These are phyloP conservation scores for Yamadazyma friedrichii DNA, from an alignment of 1,139 yeast genomes.

Conservation along the genomic window DNA sequence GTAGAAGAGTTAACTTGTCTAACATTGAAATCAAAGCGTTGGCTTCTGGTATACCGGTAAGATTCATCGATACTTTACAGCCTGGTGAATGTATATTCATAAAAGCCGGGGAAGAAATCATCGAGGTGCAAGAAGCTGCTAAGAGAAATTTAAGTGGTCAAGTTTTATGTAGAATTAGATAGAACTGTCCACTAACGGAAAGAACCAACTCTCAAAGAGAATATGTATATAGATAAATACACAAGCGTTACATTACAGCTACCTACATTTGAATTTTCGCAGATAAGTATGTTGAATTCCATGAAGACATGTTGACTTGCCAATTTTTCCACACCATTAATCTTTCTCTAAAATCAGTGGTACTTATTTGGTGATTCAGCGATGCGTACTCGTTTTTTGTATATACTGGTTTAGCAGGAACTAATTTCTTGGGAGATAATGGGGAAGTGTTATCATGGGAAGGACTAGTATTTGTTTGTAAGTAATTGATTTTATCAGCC, in stretches of 20 bases:
- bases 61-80: conserved; percentile 76
- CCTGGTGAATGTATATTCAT: conserved; percentile 89
- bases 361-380: conserved; percentile 28
- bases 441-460: not conserved
- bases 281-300: conserved; percentile 48
- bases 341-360: conserved; percentile 40
- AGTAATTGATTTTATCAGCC: conserved; percentile 29
- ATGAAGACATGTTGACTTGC: conserved; percentile 81
- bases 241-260: not conserved
- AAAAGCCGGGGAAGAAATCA: conserved; percentile 49
- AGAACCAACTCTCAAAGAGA: not conserved
- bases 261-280: conserved; percentile 21
- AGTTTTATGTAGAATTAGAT: conserved; percentile 63
- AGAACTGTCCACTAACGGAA: not conserved
- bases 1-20: conserved; percentile 65
- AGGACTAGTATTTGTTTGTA: conserved; percentile 16
- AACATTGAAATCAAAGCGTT: conserved; percentile 66
- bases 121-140: conserved; percentile 85
- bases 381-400: conserved; percentile 38
- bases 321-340: conserved; percentile 72
- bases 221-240: conserved; percentile 16
- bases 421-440: conserved; percentile 13
- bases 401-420: conserved; percentile 35
- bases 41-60: conserved; percentile 73
- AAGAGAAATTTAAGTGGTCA: conserved; percentile 70